Evolutionary conservation across 169 alveolate species (phyloP), one percentile per base, ranked within the genome.

Genomic region (Plasmodium malariae): DNA sequence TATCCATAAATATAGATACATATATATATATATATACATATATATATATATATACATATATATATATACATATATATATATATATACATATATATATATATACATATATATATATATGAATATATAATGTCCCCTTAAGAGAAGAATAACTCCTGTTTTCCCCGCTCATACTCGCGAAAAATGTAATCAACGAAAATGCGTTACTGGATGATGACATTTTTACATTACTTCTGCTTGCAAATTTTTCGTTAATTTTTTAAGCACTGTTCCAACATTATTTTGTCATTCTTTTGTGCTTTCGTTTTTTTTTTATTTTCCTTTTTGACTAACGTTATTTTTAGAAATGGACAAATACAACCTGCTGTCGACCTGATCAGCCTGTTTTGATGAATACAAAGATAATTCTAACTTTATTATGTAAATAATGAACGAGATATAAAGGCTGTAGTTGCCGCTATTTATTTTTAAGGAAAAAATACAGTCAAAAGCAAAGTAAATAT

Each of bases 401-500:
- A 80, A 59, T 43, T 80, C 90, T 60, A 80, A 67, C 51, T 80
- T 80, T 3, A 54, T 80, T 2, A 80, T 57, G 40, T 80, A 71
- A 21, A 80, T 51, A 45, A 80, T 80, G 74, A 80, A 80, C 12
- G 73, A 21, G 24, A 80, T 32, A 48, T 60, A 80, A 34, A 32
- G 12, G 60, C 26, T 80, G 36, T 80, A 80, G 3, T 36, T 63
- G 19, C 30, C 19, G 30, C 14, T 54, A 43, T 43, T 54, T 67
- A 80, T 51, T 28, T 80, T 80, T 28, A 80, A 21, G 43, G 90
- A 80, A 43, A 80, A 80, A 30, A 80, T 45, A 21, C 90, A 80
- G 28, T 80, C 90, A 54, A 80, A 60, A 40, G 32, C 90, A 6
- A 80, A 80, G 32, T 80, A 67, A 32, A 80, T 80, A 65, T 80